phyloP scores from a whole-genome alignment of 2,329 filamentous ascomycete genomes.

The Colletotrichum melonis region DNA sequence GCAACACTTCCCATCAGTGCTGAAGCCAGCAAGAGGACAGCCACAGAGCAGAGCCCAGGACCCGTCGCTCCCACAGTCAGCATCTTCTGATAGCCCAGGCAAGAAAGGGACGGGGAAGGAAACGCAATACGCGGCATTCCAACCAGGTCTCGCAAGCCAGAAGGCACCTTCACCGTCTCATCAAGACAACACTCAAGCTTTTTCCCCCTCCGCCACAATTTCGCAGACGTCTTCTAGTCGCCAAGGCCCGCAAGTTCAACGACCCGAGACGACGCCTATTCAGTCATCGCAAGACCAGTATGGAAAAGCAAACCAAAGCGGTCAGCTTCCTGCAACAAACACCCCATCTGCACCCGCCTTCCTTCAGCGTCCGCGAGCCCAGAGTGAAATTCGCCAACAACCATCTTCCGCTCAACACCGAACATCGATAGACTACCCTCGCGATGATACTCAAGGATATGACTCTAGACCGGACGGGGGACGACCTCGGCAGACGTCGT shows the following conservation, averaged over 20 bases:
- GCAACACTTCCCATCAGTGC: slow-evolving; percentile 42
- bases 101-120: not conserved
- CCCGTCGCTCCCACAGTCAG: not conserved
- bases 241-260: not conserved
- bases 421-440: not conserved
- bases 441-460: not conserved
- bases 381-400: not conserved
- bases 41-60: not conserved
- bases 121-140: slow-evolving; percentile 2
- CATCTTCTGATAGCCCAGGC: not conserved
- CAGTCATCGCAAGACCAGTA: not conserved
- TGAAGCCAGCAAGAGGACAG: slow-evolving; percentile 43
- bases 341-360: not conserved
- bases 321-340: not conserved
- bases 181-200: not conserved
- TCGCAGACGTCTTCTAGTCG: not conserved
- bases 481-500: slow-evolving; percentile 6
- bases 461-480: not conserved
- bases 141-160: not conserved
- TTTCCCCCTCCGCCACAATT: not conserved
- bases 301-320: not conserved
- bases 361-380: slow-evolving; percentile 7
- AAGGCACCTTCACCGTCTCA: too few species aligned
- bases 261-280: slow-evolving; percentile 21
- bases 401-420: not conserved